phyloP scores from a whole-genome alignment of 176 grass and related monocot species.

The Tillandsia fasciculata region DNA sequence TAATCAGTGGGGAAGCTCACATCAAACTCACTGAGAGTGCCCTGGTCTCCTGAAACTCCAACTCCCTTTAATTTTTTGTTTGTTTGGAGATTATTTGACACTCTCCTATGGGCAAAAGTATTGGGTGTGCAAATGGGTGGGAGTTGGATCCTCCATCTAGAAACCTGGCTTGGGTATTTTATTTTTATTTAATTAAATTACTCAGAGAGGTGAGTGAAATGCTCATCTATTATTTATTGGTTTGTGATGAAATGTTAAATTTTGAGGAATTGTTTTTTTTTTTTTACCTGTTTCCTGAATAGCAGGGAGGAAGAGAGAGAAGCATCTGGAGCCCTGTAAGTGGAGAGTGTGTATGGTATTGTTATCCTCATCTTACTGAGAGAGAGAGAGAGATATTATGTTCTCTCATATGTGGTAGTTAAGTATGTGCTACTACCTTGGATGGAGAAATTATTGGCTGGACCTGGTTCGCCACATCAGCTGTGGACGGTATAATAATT shows the following conservation, averaged over 20 bases:
- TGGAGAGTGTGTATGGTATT: conserved; percentile 18
- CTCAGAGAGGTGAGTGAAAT: neutral
- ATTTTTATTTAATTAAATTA: neutral
- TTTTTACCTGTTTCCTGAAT: conserved; percentile 23
- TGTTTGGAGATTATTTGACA: conserved; percentile 9
- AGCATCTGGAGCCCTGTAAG: conserved; percentile 18
- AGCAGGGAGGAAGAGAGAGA: conserved; percentile 3
- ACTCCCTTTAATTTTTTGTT: conserved; percentile 24
- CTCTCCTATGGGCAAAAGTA: neutral
- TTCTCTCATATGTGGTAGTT: neutral
- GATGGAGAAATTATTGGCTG: too few species aligned
- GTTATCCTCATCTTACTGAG: conserved; percentile 1
- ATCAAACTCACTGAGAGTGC: conserved; percentile 28
- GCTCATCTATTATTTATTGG: neutral
- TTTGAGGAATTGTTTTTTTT: neutral
- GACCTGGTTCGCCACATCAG: too few species aligned
- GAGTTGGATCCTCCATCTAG: conserved; percentile 4
- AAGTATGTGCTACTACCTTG: too few species aligned
- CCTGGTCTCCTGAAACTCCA: conserved; percentile 35
- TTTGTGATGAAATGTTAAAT: neutral
- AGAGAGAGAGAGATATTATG: neutral
- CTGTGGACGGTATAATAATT: too few species aligned
- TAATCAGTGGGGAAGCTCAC: conserved; percentile 63
- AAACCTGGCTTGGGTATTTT: conserved; percentile 1
- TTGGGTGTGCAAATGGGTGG: conserved; percentile 8